Evolutionary conservation across 805 yeast species (phyloP).

Genomic region (Isabelozyma pseudorhagii): DNA sequence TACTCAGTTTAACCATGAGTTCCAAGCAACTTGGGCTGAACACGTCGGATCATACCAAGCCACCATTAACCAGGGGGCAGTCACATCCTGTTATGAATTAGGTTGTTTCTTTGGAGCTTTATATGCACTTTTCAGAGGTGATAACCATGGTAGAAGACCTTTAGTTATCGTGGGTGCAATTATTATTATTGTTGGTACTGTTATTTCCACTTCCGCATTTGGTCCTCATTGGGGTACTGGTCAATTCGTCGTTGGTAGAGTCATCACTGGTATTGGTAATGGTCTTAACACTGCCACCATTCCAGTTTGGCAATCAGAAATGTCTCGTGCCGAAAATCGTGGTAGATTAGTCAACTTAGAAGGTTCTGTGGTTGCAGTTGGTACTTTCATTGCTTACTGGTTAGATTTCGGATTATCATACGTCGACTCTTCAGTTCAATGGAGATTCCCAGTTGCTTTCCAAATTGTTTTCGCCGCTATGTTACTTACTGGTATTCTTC

Average conservation of each 20-base stretch:
- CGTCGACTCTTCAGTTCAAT: slow-evolving; percentile 44
- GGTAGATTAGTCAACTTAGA: slow-evolving; percentile 68
- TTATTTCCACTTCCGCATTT: slow-evolving; percentile 54
- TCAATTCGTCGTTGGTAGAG: slow-evolving; percentile 71
- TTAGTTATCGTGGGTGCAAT: slow-evolving; percentile 54
- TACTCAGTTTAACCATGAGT: too few relatives aligned
- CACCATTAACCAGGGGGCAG: slow-evolving; percentile 57
- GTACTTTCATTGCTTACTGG: slow-evolving; percentile 78
- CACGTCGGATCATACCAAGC: too few relatives aligned
- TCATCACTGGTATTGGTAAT: slow-evolving; percentile 70
- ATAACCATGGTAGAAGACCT: slow-evolving; percentile 62
- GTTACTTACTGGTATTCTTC: slow-evolving; percentile 34
- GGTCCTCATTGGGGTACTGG: slow-evolving; percentile 32
- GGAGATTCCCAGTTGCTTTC: slow-evolving; percentile 80
- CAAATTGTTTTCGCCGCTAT: slow-evolving; percentile 58
- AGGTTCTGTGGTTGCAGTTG: slow-evolving; percentile 66
- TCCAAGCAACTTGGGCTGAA: too few relatives aligned
- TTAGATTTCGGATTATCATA: slow-evolving; percentile 71
- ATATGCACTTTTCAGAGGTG: slow-evolving; percentile 61
- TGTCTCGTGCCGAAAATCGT: slow-evolving; percentile 62
- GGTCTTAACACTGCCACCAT: slow-evolving; percentile 76
- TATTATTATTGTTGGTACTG: slow-evolving; percentile 60
- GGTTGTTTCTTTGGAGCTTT: slow-evolving; percentile 77
- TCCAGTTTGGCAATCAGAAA: slow-evolving; percentile 80
- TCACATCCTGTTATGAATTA: slow-evolving; percentile 59